Conservation (phyloP, 1,139 yeast species). For the Saccharomycopsis phalli region DNA sequence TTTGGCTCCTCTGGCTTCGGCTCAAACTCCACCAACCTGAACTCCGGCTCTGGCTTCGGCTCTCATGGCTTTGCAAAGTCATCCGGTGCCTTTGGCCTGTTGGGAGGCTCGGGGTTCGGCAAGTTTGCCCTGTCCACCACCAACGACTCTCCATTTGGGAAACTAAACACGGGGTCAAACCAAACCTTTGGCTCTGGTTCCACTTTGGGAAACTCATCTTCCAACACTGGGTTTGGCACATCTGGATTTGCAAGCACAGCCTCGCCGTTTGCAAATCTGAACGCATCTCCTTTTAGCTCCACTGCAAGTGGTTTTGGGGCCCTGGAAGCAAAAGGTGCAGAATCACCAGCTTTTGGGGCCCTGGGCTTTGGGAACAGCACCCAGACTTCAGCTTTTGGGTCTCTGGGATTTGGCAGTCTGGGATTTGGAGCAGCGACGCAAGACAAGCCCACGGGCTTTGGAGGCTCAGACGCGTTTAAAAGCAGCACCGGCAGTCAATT, state of each 20-base stretch:
- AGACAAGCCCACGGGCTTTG: too few species aligned
- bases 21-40: background rate
- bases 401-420: background rate
- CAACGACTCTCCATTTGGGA: constrained; percentile 1
- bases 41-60: constrained; percentile 1
- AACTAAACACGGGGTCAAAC: background rate
- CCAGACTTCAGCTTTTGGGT: too few species aligned
- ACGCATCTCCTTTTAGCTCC: too few species aligned
- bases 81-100: background rate
- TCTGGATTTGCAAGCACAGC: background rate
- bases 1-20: too few species aligned
- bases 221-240: constrained; percentile 1
- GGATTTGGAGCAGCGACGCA: too few species aligned
- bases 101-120: background rate
- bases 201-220: background rate
- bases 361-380: background rate
- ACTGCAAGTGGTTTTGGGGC: too few species aligned
- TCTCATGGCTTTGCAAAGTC: background rate
- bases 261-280: too few species aligned
- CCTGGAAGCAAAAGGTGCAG: too few species aligned
- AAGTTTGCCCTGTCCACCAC: background rate
- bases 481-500: too few species aligned
- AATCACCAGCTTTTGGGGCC: too few species aligned
- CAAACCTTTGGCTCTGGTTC: background rate
- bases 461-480: too few species aligned